Evolutionary conservation across 2,329 filamentous ascomycete species (phyloP), one percentile per base, ranked within the genome.

Genomic region (Ploettnerulaceae sp.): DNA sequence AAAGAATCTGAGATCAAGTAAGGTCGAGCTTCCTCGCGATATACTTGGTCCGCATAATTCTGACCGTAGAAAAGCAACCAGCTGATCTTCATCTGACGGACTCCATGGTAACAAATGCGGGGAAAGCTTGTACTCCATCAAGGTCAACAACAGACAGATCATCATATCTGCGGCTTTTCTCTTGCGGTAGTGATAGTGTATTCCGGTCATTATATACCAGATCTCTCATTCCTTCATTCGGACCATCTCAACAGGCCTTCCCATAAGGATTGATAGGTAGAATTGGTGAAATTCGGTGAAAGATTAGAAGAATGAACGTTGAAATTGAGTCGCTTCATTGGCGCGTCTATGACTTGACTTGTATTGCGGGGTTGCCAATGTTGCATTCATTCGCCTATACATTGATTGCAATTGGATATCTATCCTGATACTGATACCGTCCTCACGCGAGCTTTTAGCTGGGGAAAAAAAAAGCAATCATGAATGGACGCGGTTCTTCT

Each of bases 371-470:
- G 50, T 49, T 20, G 34, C n/a, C 17, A 31, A 22, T 15, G 18
- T 41, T n/a, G n/a, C n/a, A n/a, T 44, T 8, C 22, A 32, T 2
- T 18, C 24, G 3, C 39, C 18, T 17, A 24, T 12, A 14, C 15
- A 14, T 15, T 21, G n/a, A n/a, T n/a, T n/a, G n/a, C n/a, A n/a
- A n/a, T n/a, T n/a, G n/a, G n/a, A n/a, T n/a, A n/a, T n/a, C n/a
- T n/a, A n/a, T n/a, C n/a, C n/a, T n/a, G n/a, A n/a, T n/a, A n/a
- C n/a, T n/a, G n/a, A n/a, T n/a, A n/a, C n/a, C n/a, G n/a, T n/a
- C n/a, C n/a, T n/a, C n/a, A n/a, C n/a, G n/a, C 44, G 48, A 51
- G 51, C 48, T 53, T 53, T 45, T 35, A 14, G 29, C 14, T 45
- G n/a, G n/a, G n/a, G n/a, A n/a, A n/a, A n/a, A n/a, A n/a, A n/a